Evolutionary conservation across 1,139 yeast species (phyloP), one percentile per base, ranked within the genome.

Genomic region (Eremothecium sinecaudum): DNA sequence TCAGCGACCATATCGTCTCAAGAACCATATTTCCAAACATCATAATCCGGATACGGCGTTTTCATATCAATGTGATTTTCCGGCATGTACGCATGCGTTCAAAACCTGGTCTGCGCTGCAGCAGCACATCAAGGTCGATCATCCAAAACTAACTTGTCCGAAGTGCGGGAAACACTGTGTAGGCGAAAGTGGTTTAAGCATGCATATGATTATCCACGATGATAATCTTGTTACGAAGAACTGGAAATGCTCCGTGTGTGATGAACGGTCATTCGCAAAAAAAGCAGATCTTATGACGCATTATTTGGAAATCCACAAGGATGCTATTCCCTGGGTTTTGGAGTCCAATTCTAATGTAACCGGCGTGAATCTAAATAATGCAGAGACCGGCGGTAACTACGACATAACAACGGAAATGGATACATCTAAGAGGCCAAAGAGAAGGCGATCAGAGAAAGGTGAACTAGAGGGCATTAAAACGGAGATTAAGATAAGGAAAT

Each of bases 71-170:
- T 80, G 93, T 56, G 75, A 73, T 34, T 67, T 61, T 41, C 66
- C 74, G 1, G 75, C 75, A 1, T 80, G 93, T 51, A 66, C 67
- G 40, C 55, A 62, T 39, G 65, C 67, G 35, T 82, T 83, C 56
- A 69, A 71, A 41, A 79, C 82, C 0, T 81, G 94, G 92, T 71
- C 84, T 1, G 79, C 78, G 1, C 62, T 84, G 26, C 90, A 79
- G 48, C 56, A 69, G 7, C 97, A 87, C 56, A 63, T 74, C 34
- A 79, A 76, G 45, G 68, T 73, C 1, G 78, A 70, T 22, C 96
- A 86, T 57, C 87, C 90, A 8, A 74, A 75, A 50, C 48, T 79
- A 23, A 66, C 66, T 32, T 84, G 96, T 60, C 47, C 61, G 1
- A 47, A 72, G 1, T 86, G 96, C 63, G 76, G 75, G 10, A 79